Base-by-base conservation (phyloP, 441 rosid genomes). In the Aleurites moluccanus region DNA sequence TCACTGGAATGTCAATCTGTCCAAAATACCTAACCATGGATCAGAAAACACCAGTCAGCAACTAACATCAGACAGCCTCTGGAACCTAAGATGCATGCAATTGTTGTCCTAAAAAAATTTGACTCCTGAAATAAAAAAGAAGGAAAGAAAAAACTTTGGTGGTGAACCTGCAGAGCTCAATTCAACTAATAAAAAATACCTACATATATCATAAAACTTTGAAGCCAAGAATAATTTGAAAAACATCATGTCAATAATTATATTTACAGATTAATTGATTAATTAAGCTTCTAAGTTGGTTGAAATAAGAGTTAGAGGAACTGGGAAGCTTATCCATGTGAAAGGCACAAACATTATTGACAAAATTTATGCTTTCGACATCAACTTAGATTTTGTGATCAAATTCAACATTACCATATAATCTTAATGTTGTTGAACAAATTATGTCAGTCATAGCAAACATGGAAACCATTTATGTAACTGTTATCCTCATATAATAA, bases 1-100 rank as follows among this genome's bases (percentile, higher is more conserved):
- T 88, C 73, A 93, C 92, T 10, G 83, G 88, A 72, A 91, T 83
- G 77, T 95, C 98, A 78, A 95, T 89, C 76, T 87, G 87, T 77
- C 98, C 99, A 82, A 78, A 87, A 77, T 86, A 95, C 92, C 98
- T 95, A 88, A 65, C 52, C 78, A 79, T 18, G 27, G 18, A 75
- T 69, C 69, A 78, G 61, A 52, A 42, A 80, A 75, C 25, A 49
- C 10, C 16, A 67, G 25, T 80, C 53, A 81, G 77, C 56, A 79
- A 70, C 33, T 59, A 70, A 52, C 38, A 59, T 63, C 42, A 18
- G n/a, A 28, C 35, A 70, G 13, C 10, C 52, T 35, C 57, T 44
- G 50, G 63, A 65, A 66, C 20, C 64, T 20, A 28, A 30, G 21
- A n/a, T 6, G 40, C 40, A 52, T 23, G 44, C 61, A 62, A n/a